Conservation (phyloP, 805 yeast genomes). For the Wickerhamiella slavikovae region DNA sequence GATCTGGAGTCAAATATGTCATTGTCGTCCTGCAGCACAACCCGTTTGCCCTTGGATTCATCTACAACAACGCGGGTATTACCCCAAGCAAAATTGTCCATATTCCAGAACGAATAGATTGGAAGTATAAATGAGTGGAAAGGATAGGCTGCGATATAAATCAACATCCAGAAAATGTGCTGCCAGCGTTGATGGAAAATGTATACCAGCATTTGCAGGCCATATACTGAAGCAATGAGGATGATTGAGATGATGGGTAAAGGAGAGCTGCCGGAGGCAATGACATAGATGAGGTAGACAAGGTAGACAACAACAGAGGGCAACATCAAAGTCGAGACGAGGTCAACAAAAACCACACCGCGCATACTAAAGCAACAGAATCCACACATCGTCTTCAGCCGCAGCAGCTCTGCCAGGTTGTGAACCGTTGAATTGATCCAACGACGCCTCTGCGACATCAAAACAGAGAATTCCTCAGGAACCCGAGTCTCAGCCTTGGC, state of each 20-base stretch:
- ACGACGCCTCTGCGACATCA: conserved; percentile 80
- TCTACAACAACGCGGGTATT: conserved; percentile 37
- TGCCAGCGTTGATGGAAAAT: conserved; percentile 25
- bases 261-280: conserved; percentile 31
- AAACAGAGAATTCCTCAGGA: conserved; percentile 66
- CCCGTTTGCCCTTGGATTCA: conserved; percentile 30
- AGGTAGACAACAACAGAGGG: conserved; percentile 38
- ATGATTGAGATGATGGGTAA: conserved; percentile 31
- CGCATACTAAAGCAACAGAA: conserved; percentile 42
- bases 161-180: conserved; percentile 33
- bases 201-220: conserved; percentile 38
- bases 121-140: conserved; percentile 42
- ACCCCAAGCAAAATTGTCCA: conserved; percentile 48
- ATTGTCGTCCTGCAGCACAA: conserved; percentile 16
- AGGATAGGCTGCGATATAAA: conserved; percentile 37
- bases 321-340: conserved; percentile 36
- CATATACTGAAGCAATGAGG: conserved; percentile 34
- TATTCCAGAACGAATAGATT: conserved; percentile 40
- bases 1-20: conserved; percentile 18
- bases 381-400: conserved; percentile 39
- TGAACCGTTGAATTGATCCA: conserved; percentile 52
- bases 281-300: conserved; percentile 29
- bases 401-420: conserved; percentile 35
- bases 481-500: conserved; percentile 39
- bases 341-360: conserved; percentile 34